Evolutionary conservation across 768 basidiomycete genomes (phyloP).

Genomic region (Termitomyces sp.): DNA sequence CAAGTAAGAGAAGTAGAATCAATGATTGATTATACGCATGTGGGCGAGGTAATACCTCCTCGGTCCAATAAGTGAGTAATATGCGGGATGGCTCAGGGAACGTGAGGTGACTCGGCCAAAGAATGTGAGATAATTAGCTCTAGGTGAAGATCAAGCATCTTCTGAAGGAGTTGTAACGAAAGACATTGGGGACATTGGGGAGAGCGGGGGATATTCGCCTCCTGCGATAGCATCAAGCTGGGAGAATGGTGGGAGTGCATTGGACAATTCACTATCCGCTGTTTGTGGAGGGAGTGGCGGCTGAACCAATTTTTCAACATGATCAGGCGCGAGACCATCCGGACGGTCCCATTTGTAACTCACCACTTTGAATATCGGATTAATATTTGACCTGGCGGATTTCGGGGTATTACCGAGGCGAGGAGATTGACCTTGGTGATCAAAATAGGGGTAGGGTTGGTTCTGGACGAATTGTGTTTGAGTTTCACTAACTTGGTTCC

Average conservation of each 20-base stretch:
- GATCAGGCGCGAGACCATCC: constrained; percentile 33
- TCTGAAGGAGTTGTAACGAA: constrained; percentile 45
- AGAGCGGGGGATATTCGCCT: constrained; percentile 68
- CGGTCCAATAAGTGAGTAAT: constrained; percentile 33
- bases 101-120: constrained; percentile 21
- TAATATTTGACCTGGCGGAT: constrained; percentile 68
- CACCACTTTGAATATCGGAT: constrained; percentile 91
- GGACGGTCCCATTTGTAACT: constrained; percentile 45
- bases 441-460: constrained; percentile 45
- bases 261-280: constrained; percentile 27
- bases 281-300: constrained; percentile 50
- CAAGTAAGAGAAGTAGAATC: constrained; percentile 27
- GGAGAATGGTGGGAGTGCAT: constrained; percentile 56
- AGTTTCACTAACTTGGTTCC: constrained; percentile 47
- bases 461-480: constrained; percentile 23
- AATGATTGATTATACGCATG: constrained; percentile 37
- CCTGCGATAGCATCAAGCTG: constrained; percentile 83
- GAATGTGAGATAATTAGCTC: constrained; percentile 21
- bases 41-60: constrained; percentile 39
- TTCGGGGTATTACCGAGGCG: constrained; percentile 61
- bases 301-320: constrained; percentile 35
- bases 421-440: constrained; percentile 52
- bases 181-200: constrained; percentile 80
- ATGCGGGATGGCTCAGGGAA: constrained; percentile 19
- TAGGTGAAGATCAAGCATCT: constrained; percentile 37